phyloP scores from a whole-genome alignment of 371 early-diverging fungal species.

The Basidiobolus heterosporus region DNA sequence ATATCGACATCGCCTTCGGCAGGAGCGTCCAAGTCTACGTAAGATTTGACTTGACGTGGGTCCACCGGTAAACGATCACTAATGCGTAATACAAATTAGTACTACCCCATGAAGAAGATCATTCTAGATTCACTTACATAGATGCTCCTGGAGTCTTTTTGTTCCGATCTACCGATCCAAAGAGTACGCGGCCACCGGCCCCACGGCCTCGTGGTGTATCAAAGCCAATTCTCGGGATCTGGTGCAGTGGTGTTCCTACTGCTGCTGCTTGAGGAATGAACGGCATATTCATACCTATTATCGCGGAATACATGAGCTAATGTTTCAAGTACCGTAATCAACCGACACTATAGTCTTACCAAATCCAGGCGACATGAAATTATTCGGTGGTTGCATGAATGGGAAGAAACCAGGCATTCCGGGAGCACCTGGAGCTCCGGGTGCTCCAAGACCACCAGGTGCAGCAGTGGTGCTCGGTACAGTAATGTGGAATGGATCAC shows the following conservation, averaged over 20 bases:
- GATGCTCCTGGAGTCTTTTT: conserved; percentile 1
- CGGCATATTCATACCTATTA: background rate
- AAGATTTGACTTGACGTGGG: conserved; percentile 65
- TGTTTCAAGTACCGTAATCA: no score
- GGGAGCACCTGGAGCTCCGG: no score
- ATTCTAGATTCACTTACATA: conserved; percentile 3
- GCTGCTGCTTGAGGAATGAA: conserved; percentile 17
- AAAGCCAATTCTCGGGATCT: conserved; percentile 50
- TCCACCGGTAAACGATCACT: conserved; percentile 12
- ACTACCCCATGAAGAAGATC: conserved; percentile 1
- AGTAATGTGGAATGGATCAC: conserved; percentile 51
- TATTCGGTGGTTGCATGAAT: no score
- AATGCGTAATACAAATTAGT: background rate
- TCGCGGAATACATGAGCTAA: no score
- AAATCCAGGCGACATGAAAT: no score
- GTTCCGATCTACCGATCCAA: no score
- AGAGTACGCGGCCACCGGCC: background rate
- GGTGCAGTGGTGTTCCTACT: conserved; percentile 39
- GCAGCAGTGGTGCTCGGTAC: conserved; percentile 21
- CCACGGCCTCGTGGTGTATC: conserved; percentile 15
- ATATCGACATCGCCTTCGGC: conserved; percentile 64
- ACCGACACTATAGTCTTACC: no score
- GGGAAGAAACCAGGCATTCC: no score
- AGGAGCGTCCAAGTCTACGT: conserved; percentile 77
- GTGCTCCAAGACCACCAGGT: conserved; percentile 3